These are phyloP conservation scores for Musa troglodytarum DNA, from an alignment of 176 grass and related monocot genomes.

Conservation along the genomic window DNA sequence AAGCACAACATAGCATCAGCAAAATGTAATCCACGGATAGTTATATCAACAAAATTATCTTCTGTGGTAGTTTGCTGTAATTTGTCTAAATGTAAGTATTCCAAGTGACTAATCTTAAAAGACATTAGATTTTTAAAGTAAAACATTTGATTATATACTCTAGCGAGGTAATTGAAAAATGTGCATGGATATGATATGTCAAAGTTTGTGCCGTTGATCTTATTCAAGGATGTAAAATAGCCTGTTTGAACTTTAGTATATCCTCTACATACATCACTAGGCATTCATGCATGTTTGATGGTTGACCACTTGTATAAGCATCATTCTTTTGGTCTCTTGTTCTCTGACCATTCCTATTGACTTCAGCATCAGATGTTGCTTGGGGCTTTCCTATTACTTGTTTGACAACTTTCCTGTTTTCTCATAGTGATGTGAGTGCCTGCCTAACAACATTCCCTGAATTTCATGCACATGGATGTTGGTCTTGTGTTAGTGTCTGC, in stretches of 20 bases:
- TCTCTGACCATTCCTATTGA: too few species aligned
- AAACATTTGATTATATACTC: background rate
- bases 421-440: too few species aligned
- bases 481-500: too few species aligned
- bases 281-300: too few species aligned
- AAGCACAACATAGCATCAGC: background rate
- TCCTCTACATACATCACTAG: background rate
- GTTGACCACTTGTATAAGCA: too few species aligned
- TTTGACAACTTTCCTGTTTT: too few species aligned
- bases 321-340: too few species aligned
- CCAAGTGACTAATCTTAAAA: background rate
- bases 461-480: too few species aligned
- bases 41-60: background rate
- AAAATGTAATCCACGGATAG: background rate
- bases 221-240: background rate
- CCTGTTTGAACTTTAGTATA: background rate
- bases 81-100: background rate
- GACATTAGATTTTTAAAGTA: background rate
- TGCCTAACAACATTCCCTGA: too few species aligned
- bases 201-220: background rate
- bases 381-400: too few species aligned
- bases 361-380: too few species aligned
- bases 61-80: background rate
- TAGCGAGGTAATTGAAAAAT: background rate
- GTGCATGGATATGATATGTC: background rate